Evolutionary conservation across 1,284 basidiomycete genomes (phyloP).

Genomic region (Ganoderma boninense): DNA sequence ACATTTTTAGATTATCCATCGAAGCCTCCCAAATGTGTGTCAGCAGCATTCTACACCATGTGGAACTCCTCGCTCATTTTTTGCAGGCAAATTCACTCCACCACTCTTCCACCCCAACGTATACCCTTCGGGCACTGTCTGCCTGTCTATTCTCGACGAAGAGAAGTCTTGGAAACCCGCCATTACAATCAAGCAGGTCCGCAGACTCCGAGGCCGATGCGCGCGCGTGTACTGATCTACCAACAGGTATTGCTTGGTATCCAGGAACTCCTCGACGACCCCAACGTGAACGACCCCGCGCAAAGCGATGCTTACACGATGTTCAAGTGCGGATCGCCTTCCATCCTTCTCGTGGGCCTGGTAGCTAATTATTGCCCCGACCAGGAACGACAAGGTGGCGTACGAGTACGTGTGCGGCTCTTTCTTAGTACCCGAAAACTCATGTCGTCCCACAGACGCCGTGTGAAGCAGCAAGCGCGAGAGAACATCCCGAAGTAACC

Average conservation of each 20-base stretch:
- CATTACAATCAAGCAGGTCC: slow-evolving; percentile 97
- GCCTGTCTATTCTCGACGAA: slow-evolving; percentile 97
- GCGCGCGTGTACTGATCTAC: slow-evolving; percentile 8
- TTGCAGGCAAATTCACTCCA: slow-evolving; percentile 93
- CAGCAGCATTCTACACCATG: slow-evolving; percentile 21
- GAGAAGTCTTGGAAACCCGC: slow-evolving; percentile 99
- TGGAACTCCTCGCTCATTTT: slow-evolving; percentile 22
- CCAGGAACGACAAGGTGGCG: slow-evolving; percentile 87
- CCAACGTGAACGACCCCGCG: slow-evolving; percentile 94
- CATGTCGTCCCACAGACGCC: slow-evolving; percentile 55
- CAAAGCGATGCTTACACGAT: slow-evolving; percentile 98
- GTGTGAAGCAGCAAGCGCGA: slow-evolving; percentile 83
- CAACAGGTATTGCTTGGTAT: slow-evolving; percentile 92
- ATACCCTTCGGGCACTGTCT: slow-evolving; percentile 98
- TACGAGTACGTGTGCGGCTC: slow-evolving; percentile 76
- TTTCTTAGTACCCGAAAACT: slow-evolving; percentile 14
- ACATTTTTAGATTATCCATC: slow-evolving; percentile 83
- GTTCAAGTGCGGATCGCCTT: slow-evolving; percentile 81
- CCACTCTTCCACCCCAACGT: slow-evolving; percentile 99
- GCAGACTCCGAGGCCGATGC: slow-evolving; percentile 31
- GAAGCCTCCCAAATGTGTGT: slow-evolving; percentile 93
- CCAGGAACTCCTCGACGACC: slow-evolving; percentile 93
- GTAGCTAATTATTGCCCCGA: slow-evolving; percentile 11
- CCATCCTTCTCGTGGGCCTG: slow-evolving; percentile 9
- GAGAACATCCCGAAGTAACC: slow-evolving; percentile 85